Percentiles rank a stretch among this genome's conserved stretches.
Conservation (phyloP, 2,329 filamentous ascomycete genomes). For the Zymoseptoria pseudotritici region DNA sequence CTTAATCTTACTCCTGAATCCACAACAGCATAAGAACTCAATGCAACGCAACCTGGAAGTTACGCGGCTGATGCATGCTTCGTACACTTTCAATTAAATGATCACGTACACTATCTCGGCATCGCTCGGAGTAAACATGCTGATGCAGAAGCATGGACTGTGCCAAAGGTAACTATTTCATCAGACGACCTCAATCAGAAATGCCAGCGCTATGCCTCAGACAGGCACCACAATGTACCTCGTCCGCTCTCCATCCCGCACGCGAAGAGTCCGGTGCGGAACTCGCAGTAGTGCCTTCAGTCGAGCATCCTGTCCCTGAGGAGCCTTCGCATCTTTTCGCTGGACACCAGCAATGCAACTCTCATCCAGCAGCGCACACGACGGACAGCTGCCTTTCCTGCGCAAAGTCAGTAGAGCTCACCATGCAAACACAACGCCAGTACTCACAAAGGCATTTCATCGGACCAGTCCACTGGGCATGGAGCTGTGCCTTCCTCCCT, state of each 20-base stretch:
- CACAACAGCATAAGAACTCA: no score
- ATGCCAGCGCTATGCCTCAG: background rate
- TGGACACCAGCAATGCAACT: background rate
- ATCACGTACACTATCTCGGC: background rate
- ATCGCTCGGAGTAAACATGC: background rate
- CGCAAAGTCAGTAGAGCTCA: background rate
- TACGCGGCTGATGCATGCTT: background rate
- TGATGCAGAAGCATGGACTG: background rate
- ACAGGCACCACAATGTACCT: background rate
- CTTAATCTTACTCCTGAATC: background rate
- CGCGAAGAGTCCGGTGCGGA: background rate
- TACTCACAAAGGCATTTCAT: background rate
- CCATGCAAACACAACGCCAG: background rate
- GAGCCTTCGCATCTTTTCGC: background rate
- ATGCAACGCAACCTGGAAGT: no score
- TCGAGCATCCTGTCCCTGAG: background rate
- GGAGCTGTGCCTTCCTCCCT: background rate
- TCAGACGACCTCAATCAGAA: background rate
- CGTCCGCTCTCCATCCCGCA: background rate
- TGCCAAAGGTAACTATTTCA: background rate
- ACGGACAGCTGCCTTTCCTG: background rate
- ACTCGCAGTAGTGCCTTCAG: background rate
- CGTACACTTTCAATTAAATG: no score
- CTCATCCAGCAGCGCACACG: background rate
- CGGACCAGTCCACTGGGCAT: background rate